Evolutionary conservation across 371 early-diverging fungal species (phyloP).

Genomic region (Funneliformis caledonium): DNA sequence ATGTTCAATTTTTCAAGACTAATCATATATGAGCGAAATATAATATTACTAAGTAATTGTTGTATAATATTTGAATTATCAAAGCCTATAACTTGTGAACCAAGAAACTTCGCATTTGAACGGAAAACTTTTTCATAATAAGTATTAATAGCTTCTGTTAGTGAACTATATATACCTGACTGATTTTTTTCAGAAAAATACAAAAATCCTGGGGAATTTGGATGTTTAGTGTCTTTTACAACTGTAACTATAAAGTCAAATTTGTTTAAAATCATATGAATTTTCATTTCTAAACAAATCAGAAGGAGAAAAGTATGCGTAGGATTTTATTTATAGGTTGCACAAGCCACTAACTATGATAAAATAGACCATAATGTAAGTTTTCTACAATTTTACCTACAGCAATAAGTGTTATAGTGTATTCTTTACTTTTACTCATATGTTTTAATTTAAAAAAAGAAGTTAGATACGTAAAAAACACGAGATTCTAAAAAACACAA

Average conservation of each 20-base stretch:
- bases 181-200: not conserved
- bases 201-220: not conserved
- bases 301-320: not conserved
- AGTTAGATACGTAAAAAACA: too few relatives aligned
- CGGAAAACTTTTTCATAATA: not conserved
- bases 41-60: not conserved
- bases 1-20: not conserved
- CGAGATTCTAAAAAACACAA: not conserved
- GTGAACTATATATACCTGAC: not conserved
- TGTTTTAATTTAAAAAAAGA: too few relatives aligned
- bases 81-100: not conserved
- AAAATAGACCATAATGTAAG: constrained; percentile 6
- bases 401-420: not conserved
- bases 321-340: not conserved
- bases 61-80: not conserved
- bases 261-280: not conserved
- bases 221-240: not conserved
- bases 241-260: not conserved
- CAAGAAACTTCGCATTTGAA: not conserved
- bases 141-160: not conserved
- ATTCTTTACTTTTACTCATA: not conserved
- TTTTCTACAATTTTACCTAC: too few relatives aligned
- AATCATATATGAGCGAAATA: constrained; percentile 1
- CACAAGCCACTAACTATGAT: not conserved
- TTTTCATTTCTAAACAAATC: constrained; percentile 2